Base-by-base conservation (phyloP, 345 rosid genomes). In the Bruguiera sexangula region DNA sequence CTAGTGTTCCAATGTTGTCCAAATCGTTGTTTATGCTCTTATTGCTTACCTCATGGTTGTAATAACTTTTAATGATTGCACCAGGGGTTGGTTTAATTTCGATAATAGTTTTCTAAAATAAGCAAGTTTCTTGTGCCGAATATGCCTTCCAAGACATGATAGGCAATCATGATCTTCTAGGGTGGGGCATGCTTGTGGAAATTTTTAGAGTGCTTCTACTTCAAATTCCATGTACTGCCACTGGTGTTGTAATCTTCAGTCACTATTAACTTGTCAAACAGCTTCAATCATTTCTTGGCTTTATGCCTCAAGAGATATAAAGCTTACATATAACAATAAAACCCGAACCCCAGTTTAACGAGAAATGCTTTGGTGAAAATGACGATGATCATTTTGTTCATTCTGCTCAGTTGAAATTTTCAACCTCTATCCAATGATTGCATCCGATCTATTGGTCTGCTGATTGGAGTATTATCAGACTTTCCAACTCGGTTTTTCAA, bases 31-130 rank as follows among this genome's bases (percentile, higher is more conserved):
- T 67, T 53, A 61, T 51, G 53, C n/a, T 68, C 22, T 30, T 32
- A 62, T 32, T 10, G 13, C 59, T 48, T 69, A 72, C 31, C 56
- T 56, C 71, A 56, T 64, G 80, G 69, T 63, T 69, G 69, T n/a
- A 37, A 68, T 75, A 68, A 55, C 56, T 78, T 75, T 81, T 70
- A 73, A 53, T 68, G 60, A 69, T 75, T 72, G 73, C 75, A 69
- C 79, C 71, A 30, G 66, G 66, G 62, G 66, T 58, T 53, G 53
- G 51, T 20, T 63, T 46, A 13, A 6, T 63, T 39, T 26, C 16
- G 62, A 18, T 60, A 57, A 8, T 63, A 27, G 54, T 30, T 31
- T 59, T 59, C 57, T 39, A 37, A 43, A 56, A 68, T 65, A 32
- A 70, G 16, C 63, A 60, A 4, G 65, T 39, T 65, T 37, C 37